Conservation (phyloP, 106 monocot species). For the Phalaenopsis aphrodite region DNA sequence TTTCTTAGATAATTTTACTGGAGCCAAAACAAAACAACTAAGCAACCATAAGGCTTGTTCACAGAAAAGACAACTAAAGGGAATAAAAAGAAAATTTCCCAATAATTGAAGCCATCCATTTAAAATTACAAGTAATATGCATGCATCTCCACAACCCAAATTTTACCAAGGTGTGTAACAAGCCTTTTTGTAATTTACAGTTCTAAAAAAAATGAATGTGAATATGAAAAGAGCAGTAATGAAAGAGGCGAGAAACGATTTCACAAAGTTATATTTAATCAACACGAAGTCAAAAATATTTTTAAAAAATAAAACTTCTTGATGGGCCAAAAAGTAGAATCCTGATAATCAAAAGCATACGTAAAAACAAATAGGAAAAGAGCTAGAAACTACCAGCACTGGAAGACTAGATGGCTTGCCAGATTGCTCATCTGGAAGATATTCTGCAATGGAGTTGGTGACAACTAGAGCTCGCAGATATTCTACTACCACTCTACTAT, state of each 20-base stretch:
- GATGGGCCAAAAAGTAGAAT: neutral
- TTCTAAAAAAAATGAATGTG: neutral
- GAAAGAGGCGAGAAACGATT: neutral
- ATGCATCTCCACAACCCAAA: neutral
- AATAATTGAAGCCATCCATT: neutral
- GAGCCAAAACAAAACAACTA: neutral
- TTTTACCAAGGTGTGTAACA: neutral
- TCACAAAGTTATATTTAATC: too few relatives aligned
- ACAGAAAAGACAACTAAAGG: neutral
- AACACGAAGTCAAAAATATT: neutral
- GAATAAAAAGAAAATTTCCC: neutral
- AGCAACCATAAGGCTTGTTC: neutral
- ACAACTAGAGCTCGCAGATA: constrained; percentile 84
- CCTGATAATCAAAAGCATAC: neutral
- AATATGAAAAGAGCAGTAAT: neutral
- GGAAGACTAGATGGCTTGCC: constrained; percentile 84
- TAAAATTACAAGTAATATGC: neutral
- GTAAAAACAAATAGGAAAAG: neutral
- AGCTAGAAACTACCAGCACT: constrained; percentile 44
- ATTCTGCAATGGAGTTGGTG: constrained; percentile 71
- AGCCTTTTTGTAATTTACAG: neutral
- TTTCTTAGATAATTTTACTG: neutral
- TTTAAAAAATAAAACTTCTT: neutral
- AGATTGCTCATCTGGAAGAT: constrained; percentile 61
- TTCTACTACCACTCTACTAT: constrained; percentile 80